Evolutionary conservation across 495 filamentous ascomycete genomes (phyloP).

Genomic region (Neurospora terricola): DNA sequence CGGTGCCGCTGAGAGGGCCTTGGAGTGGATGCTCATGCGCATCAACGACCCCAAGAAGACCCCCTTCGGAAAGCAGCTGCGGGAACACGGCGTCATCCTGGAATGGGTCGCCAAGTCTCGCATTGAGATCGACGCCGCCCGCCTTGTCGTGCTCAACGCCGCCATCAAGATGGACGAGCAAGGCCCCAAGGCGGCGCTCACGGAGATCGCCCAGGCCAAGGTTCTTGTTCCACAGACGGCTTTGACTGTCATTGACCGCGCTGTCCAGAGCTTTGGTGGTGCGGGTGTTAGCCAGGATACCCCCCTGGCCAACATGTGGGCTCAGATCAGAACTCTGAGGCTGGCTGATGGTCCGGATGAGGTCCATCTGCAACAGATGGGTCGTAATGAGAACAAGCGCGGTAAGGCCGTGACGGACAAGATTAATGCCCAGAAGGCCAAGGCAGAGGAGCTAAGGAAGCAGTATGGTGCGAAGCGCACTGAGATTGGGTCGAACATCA

Average conservation of each 20-base stretch:
- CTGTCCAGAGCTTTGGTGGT: slow-evolving; percentile 77
- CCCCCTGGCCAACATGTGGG: slow-evolving; percentile 81
- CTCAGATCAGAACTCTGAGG: slow-evolving; percentile 66
- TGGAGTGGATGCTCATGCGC: slow-evolving; percentile 81
- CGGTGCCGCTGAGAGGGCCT: slow-evolving; percentile 72
- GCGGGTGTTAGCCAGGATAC: slow-evolving; percentile 87
- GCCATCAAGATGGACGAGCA: slow-evolving; percentile 80
- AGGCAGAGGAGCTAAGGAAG: slow-evolving; percentile 55
- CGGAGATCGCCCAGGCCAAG: slow-evolving; percentile 82
- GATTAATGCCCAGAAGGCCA: slow-evolving; percentile 53
- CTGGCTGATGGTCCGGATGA: slow-evolving; percentile 91
- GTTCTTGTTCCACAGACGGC: slow-evolving; percentile 70
- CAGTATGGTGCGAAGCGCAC: slow-evolving; percentile 43
- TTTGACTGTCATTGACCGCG: slow-evolving; percentile 73
- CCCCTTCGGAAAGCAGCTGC: slow-evolving; percentile 71
- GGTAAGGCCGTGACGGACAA: slow-evolving; percentile 52
- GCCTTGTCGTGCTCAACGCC: slow-evolving; percentile 78
- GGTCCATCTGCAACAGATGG: slow-evolving; percentile 87
- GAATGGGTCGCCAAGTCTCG: slow-evolving; percentile 89
- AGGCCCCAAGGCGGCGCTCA: slow-evolving; percentile 69
- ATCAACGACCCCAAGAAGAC: slow-evolving; percentile 83
- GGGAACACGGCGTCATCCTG: slow-evolving; percentile 79
- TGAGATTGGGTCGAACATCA: slow-evolving; percentile 41
- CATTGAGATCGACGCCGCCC: slow-evolving; percentile 81
- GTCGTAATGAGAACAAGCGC: slow-evolving; percentile 69